phyloP scores from a whole-genome alignment of 331 rosid species.

The Ulmus americana region DNA sequence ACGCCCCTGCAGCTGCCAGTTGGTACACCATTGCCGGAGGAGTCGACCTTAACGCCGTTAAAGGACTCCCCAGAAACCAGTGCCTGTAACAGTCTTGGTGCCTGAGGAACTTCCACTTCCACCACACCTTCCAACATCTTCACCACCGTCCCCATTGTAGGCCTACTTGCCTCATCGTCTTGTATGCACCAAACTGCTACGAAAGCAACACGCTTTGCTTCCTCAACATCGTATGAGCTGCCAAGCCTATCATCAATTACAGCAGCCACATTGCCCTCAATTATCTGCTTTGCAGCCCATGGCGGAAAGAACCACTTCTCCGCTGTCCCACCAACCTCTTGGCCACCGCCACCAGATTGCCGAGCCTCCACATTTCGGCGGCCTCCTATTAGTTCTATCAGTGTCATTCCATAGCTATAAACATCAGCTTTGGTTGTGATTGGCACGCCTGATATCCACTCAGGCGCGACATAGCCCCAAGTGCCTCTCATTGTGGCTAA shows the following conservation, averaged over 20 bases:
- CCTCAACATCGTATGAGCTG: constrained; percentile 35
- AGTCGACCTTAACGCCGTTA: constrained; percentile 46
- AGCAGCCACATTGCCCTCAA: constrained; percentile 44
- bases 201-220: constrained; percentile 52
- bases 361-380: constrained; percentile 62
- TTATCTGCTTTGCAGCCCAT: constrained; percentile 64
- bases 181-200: constrained; percentile 96
- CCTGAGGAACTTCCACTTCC: constrained; percentile 55
- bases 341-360: constrained; percentile 30
- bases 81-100: constrained; percentile 71
- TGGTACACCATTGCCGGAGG: constrained; percentile 35
- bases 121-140: constrained; percentile 76
- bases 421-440: constrained; percentile 86
- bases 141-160: constrained; percentile 72
- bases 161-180: constrained; percentile 66
- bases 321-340: constrained; percentile 29
- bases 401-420: constrained; percentile 82
- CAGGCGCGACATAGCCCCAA: constrained; percentile 86
- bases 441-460: constrained; percentile 80
- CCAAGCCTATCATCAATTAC: constrained; percentile 60
- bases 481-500: constrained; percentile 82
- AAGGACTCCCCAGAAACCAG: constrained; percentile 73
- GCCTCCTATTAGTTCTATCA: constrained; percentile 67
- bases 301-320: constrained; percentile 88
- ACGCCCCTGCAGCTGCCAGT: constrained; percentile 23